Base-by-base conservation (phyloP, 169 alveolate species). In the Theileria parva region DNA sequence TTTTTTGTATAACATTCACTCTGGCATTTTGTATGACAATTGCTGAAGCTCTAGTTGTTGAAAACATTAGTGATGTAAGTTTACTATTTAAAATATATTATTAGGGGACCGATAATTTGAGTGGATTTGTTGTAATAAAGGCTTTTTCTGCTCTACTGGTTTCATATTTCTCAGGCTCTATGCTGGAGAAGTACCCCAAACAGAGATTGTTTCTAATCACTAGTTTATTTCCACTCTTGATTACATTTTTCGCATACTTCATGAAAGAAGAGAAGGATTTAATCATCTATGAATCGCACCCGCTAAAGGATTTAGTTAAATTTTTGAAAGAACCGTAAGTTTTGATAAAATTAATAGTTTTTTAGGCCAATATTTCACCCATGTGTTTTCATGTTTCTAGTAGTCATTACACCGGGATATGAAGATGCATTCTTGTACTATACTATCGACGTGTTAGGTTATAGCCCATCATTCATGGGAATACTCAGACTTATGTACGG, bases 391-490 rank as follows among this genome's bases (percentile, higher is more conserved):
- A 15, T 73, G 34, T 73, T 73, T 21, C 19, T 73, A 61, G 93
- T 92, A 53, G 92, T 91, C 37, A 88, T 95, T 66, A 97, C 97
- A 13, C 97, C 97, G 12, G 97, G 93, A 63, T 94, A 94, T 71
- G 95, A 93, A 34, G 98, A 97, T 12, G 60, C 77, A 25, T 51
- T 97, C 92, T 96, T 96, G 87, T 98, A 94, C 86, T 98, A 86
- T 81, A 93, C 95, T 69, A 95, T 99, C 11, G 95, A 95, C 81
- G 94, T 91, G 25, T 90, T 97, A 67, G 94, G 97, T 13, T 96
- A 97, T 79, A 87, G 94, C 27, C 98, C 99, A 21, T 92, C 95
- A 28, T 95, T 96, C 79, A 93, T 97, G 94, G 99, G 99, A 0
- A 91, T 95, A n/a, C 85, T 98, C 67, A 85, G 97, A 86, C 86